Evolutionary conservation across 805 yeast species (phyloP), one percentile per base, ranked within the genome.

Genomic region (Teunomyces atbi): DNA sequence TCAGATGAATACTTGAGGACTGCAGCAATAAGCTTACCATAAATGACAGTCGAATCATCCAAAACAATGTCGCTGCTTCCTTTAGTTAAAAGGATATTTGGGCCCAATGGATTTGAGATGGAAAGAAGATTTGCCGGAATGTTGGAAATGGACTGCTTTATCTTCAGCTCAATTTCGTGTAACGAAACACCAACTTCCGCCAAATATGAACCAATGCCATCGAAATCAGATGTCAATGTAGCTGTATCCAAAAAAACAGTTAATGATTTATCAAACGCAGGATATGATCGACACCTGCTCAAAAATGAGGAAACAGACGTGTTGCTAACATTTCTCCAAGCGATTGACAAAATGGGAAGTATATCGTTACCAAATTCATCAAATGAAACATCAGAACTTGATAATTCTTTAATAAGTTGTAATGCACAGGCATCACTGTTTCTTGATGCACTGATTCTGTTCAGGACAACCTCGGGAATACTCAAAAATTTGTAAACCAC

Each of bases 31-130:
- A 62, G 58, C 10, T 45, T 45, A 3, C 56, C 58, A 6, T 57
- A 42, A 1, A 47, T 44, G n/a, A 56, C 23, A 5, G 58, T 41
- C 1, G 41, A 16, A 3, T 42, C 20, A 19, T 52, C 47, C 10
- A 52, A 35, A 7, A 12, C 27, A 6, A 44, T 26, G 3, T 36
- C 38, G n/a, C 23, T 35, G 12, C 18, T 26, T n/a, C 28, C 15
- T 4, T 20, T 38, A n/a, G 52, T 20, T 33, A 73, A 60, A 40
- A 68, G 71, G 1, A 75, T 61, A 45, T 69, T 74, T 10, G 68
- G 64, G 20, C 66, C 74, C 40, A 81, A 55, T 1, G 80, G 71
- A 52, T 78, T 79, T 0, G 80, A 75, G 20, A 79, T 55, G 0
- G 83, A 57, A 16, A 80, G 48, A 34, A 69, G 60, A 11, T 57